A percentile compares a stretch with the other conserved stretches of the same genome.
These are phyloP conservation scores for Yamadazyma diddensiae DNA, from an alignment of 1,139 yeast species.

Conservation along the genomic window DNA sequence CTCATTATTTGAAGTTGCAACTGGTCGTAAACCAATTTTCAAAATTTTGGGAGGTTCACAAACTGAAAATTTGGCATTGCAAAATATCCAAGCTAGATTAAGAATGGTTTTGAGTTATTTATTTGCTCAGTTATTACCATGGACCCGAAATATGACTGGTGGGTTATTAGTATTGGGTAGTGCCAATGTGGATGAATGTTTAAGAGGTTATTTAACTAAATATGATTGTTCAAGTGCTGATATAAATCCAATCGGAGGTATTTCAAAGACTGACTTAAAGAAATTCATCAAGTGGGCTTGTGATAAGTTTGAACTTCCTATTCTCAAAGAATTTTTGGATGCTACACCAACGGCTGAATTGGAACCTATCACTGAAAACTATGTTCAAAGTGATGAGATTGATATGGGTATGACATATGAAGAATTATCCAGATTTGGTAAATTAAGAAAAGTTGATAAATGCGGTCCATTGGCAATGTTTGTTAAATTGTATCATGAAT, in stretches of 20 bases:
- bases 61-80: constrained; percentile 88
- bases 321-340: constrained; percentile 69
- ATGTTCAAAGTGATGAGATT: constrained; percentile 92
- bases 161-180: constrained; percentile 90
- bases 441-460: constrained; percentile 83
- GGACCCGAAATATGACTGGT: constrained; percentile 77
- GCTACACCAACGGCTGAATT: constrained; percentile 98
- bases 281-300: constrained; percentile 80
- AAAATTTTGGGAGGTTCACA: constrained; percentile 91
- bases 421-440: constrained; percentile 89
- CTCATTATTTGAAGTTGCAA: constrained; percentile 76
- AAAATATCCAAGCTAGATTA: constrained; percentile 91
- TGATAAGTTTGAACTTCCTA: constrained; percentile 66
- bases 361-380: constrained; percentile 89
- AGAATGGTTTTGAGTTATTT: constrained; percentile 92
- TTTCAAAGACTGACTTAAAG: constrained; percentile 89
- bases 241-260: constrained; percentile 95
- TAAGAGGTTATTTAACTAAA: constrained; percentile 92
- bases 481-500: constrained; percentile 80
- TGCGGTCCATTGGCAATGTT: constrained; percentile 98
- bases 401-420: constrained; percentile 99
- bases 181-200: constrained; percentile 97
- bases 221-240: constrained; percentile 98
- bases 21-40: constrained; percentile 85
- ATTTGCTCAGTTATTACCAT: constrained; percentile 92